These are phyloP conservation scores for Botryosphaeria agaves DNA, from an alignment of 2,329 filamentous ascomycete genomes.

Conservation along the genomic window DNA sequence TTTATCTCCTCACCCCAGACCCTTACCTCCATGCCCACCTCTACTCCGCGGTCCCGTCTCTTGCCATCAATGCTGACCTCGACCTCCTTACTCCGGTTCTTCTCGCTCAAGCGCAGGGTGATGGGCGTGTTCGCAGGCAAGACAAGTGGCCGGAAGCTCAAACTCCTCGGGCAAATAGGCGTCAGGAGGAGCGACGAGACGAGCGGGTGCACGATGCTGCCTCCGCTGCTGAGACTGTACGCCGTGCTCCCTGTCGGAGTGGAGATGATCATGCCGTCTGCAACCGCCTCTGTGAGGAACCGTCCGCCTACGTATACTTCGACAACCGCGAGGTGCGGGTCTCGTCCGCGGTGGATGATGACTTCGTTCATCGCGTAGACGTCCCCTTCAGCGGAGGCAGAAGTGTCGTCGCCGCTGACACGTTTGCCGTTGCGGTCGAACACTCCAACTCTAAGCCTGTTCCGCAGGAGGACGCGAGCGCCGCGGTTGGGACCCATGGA, in stretches of 20 bases:
- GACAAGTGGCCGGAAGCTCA: conserved; percentile 83
- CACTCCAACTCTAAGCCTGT: conserved; percentile 72
- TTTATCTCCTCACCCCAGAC: conserved; percentile 75
- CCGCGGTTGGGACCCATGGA: conserved; percentile 58
- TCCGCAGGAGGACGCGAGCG: conserved; percentile 70
- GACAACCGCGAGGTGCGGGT: conserved; percentile 81
- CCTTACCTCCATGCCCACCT: conserved; percentile 49
- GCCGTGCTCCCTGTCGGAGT: conserved; percentile 92
- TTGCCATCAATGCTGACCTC: conserved; percentile 33
- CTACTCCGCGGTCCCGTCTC: conserved; percentile 23
- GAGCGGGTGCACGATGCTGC: conserved; percentile 84
- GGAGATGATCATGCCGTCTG: conserved; percentile 85
- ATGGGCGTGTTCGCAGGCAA: conserved; percentile 76
- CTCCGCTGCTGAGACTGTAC: conserved; percentile 84
- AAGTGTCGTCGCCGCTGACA: conserved; percentile 8
- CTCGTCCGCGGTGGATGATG: conserved; percentile 75
- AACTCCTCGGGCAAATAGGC: conserved; percentile 79
- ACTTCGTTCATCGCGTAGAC: conserved; percentile 84
- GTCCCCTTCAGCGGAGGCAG: conserved; percentile 25
- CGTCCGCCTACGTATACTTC: conserved; percentile 80
- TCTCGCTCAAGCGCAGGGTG: conserved; percentile 59
- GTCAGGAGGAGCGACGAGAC: conserved; percentile 81
- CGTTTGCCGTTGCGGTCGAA: conserved; percentile 50
- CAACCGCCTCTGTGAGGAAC: conserved; percentile 83
- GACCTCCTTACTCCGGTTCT: conserved; percentile 29